Base-by-base conservation (phyloP, 225 moss, liverwort and hornwort species). In the Pleurozium schreberi region DNA sequence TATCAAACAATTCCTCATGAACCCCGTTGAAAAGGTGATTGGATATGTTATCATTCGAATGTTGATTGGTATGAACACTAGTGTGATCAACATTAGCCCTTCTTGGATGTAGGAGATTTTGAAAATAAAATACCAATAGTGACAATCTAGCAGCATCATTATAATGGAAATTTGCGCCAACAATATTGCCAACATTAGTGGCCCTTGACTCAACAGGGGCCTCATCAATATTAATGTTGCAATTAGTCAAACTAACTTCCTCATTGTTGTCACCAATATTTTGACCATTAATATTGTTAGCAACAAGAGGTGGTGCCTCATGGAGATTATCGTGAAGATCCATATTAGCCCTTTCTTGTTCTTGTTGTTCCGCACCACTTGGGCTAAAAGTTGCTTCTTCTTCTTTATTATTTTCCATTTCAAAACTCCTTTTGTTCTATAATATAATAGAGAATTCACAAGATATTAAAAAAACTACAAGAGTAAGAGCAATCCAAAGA, bases 31-130 rank as follows among this genome's bases (percentile, higher is more conserved):
- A 5, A 66, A 20, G 5, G 66, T 67, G 6, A 38, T 67, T 67
- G 3, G 0, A 0, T 36, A 0, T 19, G 0, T 66, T 36, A 66
- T 3, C 19, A 36, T 36, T 66, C 66, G 19, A 19, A 7, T 7
- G 12, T 12, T 73, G 30, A 47, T 4, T 4, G 31, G 18, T 5
- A 11, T 4, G 30, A 74, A 7, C 1, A 31, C 1, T 0, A 19
- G 2, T 12, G 1, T 7, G 19, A 30, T 19, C 18, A 0, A 7
- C 0, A 1, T 7, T 47, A 26, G 47, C 2, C 4, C 1, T 1
- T 9, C 4, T 18, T 0, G n/a, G n/a, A n/a, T 0, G 4, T 30
- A 2, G 30, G 5, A 31, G 3, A 12, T 14, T 12, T 31, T 33
- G 31, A 20, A 31, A 19, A 49, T 2, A 11, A 17, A 74, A 75